Percentiles rank a stretch among this genome's conserved stretches.
Evolutionary conservation across 2,329 filamentous ascomycete species (phyloP).

Genomic region (Xylaria sp.): DNA sequence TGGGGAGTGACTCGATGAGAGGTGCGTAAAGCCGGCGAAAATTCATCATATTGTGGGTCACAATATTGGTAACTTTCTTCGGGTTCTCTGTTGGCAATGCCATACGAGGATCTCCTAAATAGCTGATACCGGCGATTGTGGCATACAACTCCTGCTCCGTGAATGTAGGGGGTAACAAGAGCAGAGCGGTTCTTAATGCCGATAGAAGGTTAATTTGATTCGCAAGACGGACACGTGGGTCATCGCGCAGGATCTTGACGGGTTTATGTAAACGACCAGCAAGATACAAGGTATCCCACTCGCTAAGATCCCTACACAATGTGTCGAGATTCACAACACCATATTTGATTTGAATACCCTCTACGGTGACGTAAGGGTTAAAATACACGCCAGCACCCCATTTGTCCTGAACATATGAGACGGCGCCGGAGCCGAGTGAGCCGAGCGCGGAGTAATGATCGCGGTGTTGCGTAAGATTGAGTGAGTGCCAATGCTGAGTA

Average conservation of each 20-base stretch:
- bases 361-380: conserved; percentile 93
- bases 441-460: conserved; percentile 92
- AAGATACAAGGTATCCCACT: conserved; percentile 97
- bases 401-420: conserved; percentile 85
- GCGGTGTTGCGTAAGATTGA: conserved; percentile 89
- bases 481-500: conserved; percentile 94
- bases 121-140: conserved; percentile 92
- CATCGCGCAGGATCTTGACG: conserved; percentile 93
- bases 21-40: conserved; percentile 93
- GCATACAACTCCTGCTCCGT: conserved; percentile 89
- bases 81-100: conserved; percentile 88
- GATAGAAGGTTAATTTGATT: conserved; percentile 97
- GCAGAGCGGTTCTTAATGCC: conserved; percentile 86
- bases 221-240: conserved; percentile 89
- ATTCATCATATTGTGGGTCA: conserved; percentile 88
- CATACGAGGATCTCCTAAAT: conserved; percentile 98
- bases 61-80: conserved; percentile 93
- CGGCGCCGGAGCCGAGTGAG: conserved; percentile 83
- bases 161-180: conserved; percentile 86
- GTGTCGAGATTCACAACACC: conserved; percentile 96
- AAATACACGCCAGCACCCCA: conserved; percentile 97
- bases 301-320: conserved; percentile 83
- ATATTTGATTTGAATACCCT: conserved; percentile 97
- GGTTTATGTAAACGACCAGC: conserved; percentile 96
- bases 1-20: conserved; percentile 88